phyloP scores from a whole-genome alignment of 2,329 filamentous ascomycete species.

The Hansfordia pulvinata region DNA sequence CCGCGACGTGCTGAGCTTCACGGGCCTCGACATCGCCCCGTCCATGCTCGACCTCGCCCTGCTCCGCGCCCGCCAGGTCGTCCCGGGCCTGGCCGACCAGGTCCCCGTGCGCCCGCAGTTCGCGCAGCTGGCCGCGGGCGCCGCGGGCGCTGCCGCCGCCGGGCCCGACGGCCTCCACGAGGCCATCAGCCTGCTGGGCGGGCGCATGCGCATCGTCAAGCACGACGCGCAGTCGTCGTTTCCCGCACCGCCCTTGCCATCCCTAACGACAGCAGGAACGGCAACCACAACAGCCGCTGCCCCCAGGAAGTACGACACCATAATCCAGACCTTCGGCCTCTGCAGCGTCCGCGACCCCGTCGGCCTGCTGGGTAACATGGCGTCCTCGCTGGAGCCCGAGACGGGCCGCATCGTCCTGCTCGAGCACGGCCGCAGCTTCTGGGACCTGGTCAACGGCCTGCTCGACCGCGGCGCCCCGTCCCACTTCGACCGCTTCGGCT shows the following conservation, averaged over 20 bases:
- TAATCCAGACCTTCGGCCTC: conserved; percentile 51
- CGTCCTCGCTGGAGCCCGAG: conserved; percentile 33
- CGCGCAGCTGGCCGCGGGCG: conserved; percentile 9
- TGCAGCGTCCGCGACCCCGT: conserved; percentile 47
- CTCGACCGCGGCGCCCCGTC: conserved; percentile 39
- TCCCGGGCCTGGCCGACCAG: conserved; percentile 23
- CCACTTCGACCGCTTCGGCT: conserved; percentile 48
- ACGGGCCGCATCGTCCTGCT: conserved; percentile 47
- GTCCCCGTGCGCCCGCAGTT: conserved; percentile 22
- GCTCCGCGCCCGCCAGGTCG: conserved; percentile 29
- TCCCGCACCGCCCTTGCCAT: conserved; percentile 17
- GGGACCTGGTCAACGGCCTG: conserved; percentile 37
- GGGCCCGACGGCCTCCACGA: conserved; percentile 1
- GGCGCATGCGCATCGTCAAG: conserved; percentile 31
- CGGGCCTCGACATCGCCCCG: conserved; percentile 45
- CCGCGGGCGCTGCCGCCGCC: conserved; percentile 5
- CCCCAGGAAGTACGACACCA: conserved; percentile 41
- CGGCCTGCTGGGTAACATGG: conserved; percentile 37
- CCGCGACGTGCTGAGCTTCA: conserved; percentile 45
- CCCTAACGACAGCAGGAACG: conserved; percentile 22
- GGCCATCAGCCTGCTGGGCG: conserved; percentile 20
- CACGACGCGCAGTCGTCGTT: conserved; percentile 30
- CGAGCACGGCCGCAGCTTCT: conserved; percentile 47
- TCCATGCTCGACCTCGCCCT: conserved; percentile 47
- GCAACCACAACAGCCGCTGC: no score